phyloP scores from a whole-genome alignment of 495 filamentous ascomycete genomes.

The Pseudomonodictys pantanalensis region DNA sequence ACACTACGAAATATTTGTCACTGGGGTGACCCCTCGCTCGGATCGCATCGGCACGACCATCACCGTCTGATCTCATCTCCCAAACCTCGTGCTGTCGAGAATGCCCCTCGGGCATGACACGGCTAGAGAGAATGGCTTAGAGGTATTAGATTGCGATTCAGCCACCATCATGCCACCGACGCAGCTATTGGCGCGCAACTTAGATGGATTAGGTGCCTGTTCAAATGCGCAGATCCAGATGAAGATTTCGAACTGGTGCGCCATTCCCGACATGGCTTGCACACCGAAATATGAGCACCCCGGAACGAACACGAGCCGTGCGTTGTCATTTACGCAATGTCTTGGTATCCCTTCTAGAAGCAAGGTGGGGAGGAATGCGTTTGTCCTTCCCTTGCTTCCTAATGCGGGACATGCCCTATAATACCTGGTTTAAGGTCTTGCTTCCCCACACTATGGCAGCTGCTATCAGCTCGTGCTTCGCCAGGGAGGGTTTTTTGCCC shows the following conservation, averaged over 20 bases:
- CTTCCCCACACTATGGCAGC: background rate
- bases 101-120: constrained; percentile 8
- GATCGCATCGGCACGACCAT: background rate
- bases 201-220: background rate
- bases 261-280: constrained; percentile 10
- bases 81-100: background rate
- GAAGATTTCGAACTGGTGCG: background rate
- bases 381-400: constrained; percentile 2
- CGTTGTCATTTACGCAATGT: background rate
- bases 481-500: background rate
- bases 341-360: background rate
- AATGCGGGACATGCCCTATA: background rate
- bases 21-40: constrained; percentile 5
- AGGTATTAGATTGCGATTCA: constrained; percentile 17
- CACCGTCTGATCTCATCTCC: background rate
- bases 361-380: background rate
- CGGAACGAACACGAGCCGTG: background rate
- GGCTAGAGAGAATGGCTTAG: constrained; percentile 1
- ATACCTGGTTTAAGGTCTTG: background rate
- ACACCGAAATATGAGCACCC: background rate
- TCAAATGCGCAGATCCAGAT: constrained; percentile 7
- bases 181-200: background rate
- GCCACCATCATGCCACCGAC: constrained; percentile 24
- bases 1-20: constrained; percentile 21
- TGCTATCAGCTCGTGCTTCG: background rate